Evolutionary conservation across 2,329 filamentous ascomycete species (phyloP).

Genomic region (Penicillium sp.): DNA sequence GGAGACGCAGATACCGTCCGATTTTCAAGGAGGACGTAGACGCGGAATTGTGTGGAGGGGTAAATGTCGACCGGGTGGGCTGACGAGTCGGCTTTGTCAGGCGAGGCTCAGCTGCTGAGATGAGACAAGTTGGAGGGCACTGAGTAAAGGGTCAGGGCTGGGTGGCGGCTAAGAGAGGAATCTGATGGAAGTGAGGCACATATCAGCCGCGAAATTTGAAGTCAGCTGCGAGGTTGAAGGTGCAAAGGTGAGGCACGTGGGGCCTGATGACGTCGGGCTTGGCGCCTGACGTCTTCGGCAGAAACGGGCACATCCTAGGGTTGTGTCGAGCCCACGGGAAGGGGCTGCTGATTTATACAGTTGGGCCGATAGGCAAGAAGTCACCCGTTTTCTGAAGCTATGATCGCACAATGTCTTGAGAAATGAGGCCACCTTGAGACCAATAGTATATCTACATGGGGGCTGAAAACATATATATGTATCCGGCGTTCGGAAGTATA

Average conservation of each 20-base stretch:
- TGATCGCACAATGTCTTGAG: too few species aligned
- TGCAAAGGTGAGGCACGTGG: conserved; percentile 24
- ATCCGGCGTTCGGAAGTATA: neutral
- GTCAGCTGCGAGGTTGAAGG: conserved; percentile 21
- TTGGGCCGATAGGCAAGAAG: neutral
- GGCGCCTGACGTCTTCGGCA: conserved; percentile 26
- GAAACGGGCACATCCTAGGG: neutral
- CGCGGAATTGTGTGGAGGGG: conserved; percentile 19
- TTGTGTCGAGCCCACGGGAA: neutral
- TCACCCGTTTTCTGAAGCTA: neutral
- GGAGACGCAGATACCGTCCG: conserved; percentile 15
- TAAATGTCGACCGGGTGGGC: conserved; percentile 6
- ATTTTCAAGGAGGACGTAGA: conserved; percentile 26
- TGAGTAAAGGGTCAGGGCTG: neutral
- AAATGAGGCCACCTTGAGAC: neutral
- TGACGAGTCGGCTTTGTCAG: conserved; percentile 18
- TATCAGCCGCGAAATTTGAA: conserved; percentile 12
- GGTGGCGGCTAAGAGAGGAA: conserved; percentile 3
- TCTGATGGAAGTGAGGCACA: neutral
- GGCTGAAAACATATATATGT: neutral
- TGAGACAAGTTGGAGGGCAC: neutral
- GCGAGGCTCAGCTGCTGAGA: conserved; percentile 14
- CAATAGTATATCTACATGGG: neutral
- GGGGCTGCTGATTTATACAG: neutral
- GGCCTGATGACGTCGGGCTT: conserved; percentile 34